Conservation (phyloP, 805 yeast species). For the Yarrowia sp. region DNA sequence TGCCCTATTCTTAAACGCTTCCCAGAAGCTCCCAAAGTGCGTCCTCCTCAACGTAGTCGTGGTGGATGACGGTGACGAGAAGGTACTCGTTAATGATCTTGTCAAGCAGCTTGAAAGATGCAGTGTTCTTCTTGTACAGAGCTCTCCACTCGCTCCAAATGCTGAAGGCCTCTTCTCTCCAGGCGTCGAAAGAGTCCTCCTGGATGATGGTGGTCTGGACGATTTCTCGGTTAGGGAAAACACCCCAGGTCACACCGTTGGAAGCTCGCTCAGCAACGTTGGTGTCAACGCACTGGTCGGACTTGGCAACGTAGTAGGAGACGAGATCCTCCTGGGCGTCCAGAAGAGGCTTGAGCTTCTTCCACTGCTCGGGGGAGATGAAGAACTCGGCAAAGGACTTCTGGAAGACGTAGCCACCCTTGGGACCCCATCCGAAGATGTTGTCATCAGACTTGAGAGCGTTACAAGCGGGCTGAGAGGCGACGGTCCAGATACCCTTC, state of each 20-base stretch:
- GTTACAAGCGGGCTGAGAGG: constrained; percentile 94
- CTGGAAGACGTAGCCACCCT: constrained; percentile 83
- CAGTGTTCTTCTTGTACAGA: constrained; percentile 57
- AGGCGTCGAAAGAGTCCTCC: constrained; percentile 87
- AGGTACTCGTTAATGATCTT: constrained; percentile 60
- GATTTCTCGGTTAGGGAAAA: constrained; percentile 84
- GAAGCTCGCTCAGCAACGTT: constrained; percentile 56
- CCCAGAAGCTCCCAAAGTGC: constrained; percentile 59
- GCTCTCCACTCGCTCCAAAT: constrained; percentile 92
- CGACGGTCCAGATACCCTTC: constrained; percentile 75
- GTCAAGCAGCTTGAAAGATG: constrained; percentile 60
- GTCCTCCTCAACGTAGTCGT: constrained; percentile 68
- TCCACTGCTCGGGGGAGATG: constrained; percentile 71
- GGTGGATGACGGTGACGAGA: constrained; percentile 83
- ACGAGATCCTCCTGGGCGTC: constrained; percentile 48
- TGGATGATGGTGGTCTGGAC: constrained; percentile 91
- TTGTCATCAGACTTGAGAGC: constrained; percentile 75
- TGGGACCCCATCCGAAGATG: constrained; percentile 97
- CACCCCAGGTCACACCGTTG: constrained; percentile 97
- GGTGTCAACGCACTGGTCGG: constrained; percentile 51
- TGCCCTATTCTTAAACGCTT: background rate
- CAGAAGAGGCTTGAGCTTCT: constrained; percentile 52
- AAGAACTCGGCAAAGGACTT: constrained; percentile 92
- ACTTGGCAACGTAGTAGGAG: constrained; percentile 74
- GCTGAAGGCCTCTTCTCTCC: constrained; percentile 93